phyloP scores from a whole-genome alignment of 352 stramenopile species.

The Peronospora tabacina region DNA sequence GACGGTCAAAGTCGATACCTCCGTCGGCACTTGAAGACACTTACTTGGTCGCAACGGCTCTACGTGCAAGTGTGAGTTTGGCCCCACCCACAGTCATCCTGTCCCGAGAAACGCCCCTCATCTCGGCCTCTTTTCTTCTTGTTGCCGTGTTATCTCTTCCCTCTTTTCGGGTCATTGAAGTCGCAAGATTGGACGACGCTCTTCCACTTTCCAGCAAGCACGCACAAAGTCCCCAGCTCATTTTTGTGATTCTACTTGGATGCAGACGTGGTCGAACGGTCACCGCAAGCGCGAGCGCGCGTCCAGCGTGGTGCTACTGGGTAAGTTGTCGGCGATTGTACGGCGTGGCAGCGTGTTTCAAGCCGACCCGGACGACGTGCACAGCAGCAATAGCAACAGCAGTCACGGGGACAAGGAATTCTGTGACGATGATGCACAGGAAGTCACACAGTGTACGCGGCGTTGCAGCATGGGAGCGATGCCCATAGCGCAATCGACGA shows the following conservation, averaged over 20 bases:
- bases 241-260: slow-evolving; percentile 9
- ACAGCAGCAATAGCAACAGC: slow-evolving; percentile 12
- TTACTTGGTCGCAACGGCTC: slow-evolving; percentile 9
- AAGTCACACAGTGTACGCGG: background rate
- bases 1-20: slow-evolving; percentile 6
- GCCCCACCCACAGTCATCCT: background rate
- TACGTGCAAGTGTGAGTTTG: slow-evolving; percentile 4
- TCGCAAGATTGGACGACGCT: background rate
- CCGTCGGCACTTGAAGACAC: slow-evolving; percentile 19
- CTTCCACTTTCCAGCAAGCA: slow-evolving; percentile 12
- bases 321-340: slow-evolving; percentile 47
- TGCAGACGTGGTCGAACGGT: slow-evolving; percentile 27
- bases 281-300: slow-evolving; percentile 28
- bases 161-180: background rate
- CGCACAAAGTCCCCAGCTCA: background rate
- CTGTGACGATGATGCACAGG: background rate
- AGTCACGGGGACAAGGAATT: slow-evolving; percentile 15
- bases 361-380: slow-evolving; percentile 19
- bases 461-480: slow-evolving; percentile 17
- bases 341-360: slow-evolving; percentile 35
- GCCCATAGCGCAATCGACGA: slow-evolving; percentile 11
- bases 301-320: slow-evolving; percentile 37
- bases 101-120: slow-evolving; percentile 13
- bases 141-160: slow-evolving; percentile 18
- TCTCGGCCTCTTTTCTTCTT: background rate